A percentile compares a stretch with the other conserved stretches of the same genome.
phyloP scores from a whole-genome alignment of 495 filamentous ascomycete genomes.

The Aspergillus saccharolyticus region DNA sequence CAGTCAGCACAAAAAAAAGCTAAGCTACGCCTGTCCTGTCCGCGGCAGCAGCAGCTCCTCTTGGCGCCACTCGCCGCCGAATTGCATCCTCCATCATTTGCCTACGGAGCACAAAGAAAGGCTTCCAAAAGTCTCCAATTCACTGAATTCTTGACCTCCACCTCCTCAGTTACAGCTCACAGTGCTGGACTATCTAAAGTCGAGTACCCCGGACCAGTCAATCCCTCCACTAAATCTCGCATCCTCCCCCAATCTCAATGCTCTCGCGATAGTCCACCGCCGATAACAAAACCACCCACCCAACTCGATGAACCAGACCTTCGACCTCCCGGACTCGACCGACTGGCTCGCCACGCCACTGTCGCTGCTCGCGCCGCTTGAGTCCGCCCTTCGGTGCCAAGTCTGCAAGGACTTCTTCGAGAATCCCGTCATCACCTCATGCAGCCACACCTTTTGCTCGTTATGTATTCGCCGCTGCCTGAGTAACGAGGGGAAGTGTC shows the following conservation, averaged over 20 bases:
- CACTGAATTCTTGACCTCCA: not conserved
- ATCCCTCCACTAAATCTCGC: not conserved
- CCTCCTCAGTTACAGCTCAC: not conserved
- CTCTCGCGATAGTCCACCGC: not conserved
- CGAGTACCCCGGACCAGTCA: no score
- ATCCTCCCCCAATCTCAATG: no score
- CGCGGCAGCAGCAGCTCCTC: conserved; percentile 26
- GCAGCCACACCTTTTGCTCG: conserved; percentile 95
- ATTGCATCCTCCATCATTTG: not conserved
- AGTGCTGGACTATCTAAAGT: no score
- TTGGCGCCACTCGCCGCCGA: conserved; percentile 28
- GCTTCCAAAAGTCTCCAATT: not conserved
- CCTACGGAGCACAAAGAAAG: no score
- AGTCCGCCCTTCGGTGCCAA: conserved; percentile 85
- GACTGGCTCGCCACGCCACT: conserved; percentile 88
- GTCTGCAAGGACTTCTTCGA: conserved; percentile 97
- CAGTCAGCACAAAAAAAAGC: conserved; percentile 33
- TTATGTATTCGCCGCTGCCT: conserved; percentile 86
- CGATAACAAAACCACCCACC: not conserved
- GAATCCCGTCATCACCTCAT: conserved; percentile 89
- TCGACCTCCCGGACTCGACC: conserved; percentile 77
- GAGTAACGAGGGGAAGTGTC: conserved; percentile 76
- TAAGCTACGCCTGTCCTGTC: not conserved
- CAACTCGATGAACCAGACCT: conserved; percentile 39
- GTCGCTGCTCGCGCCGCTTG: conserved; percentile 64